Conservation (phyloP, 139 green algal species). For the Pseudopediastrum boryanum region DNA sequence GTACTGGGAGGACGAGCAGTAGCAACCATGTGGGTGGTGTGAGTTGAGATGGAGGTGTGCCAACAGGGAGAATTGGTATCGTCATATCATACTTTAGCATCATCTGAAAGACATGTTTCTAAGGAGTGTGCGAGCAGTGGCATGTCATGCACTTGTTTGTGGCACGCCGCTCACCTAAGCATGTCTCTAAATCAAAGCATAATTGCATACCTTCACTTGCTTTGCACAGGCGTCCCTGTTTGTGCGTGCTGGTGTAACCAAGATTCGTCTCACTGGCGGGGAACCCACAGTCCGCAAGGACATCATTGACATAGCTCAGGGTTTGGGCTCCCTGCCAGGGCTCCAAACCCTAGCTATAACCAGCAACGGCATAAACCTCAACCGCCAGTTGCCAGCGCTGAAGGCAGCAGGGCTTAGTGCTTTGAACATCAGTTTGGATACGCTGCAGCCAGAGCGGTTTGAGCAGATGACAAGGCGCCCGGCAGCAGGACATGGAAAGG, state of each 20-base stretch:
- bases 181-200: too few species aligned
- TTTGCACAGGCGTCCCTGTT: constrained; percentile 80
- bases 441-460: constrained; percentile 87
- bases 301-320: constrained; percentile 71
- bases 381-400: constrained; percentile 66
- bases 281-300: constrained; percentile 95
- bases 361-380: constrained; percentile 92
- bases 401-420: constrained; percentile 71
- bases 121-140: background rate
- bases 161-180: background rate
- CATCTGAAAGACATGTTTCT: background rate
- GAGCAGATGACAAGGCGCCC: constrained; percentile 84
- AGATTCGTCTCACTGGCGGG: constrained; percentile 96
- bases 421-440: constrained; percentile 97
- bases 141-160: too few species aligned
- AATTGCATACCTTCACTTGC: too few species aligned
- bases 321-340: constrained; percentile 64
- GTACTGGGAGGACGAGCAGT: too few species aligned
- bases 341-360: constrained; percentile 87
- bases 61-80: background rate
- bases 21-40: too few species aligned
- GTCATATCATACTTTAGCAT: background rate
- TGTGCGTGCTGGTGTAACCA: constrained; percentile 84
- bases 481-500: constrained; percentile 77
- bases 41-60: background rate